These are phyloP conservation scores for Xylaria sp. DNA, from an alignment of 2,329 filamentous ascomycete genomes.

Conservation along the genomic window DNA sequence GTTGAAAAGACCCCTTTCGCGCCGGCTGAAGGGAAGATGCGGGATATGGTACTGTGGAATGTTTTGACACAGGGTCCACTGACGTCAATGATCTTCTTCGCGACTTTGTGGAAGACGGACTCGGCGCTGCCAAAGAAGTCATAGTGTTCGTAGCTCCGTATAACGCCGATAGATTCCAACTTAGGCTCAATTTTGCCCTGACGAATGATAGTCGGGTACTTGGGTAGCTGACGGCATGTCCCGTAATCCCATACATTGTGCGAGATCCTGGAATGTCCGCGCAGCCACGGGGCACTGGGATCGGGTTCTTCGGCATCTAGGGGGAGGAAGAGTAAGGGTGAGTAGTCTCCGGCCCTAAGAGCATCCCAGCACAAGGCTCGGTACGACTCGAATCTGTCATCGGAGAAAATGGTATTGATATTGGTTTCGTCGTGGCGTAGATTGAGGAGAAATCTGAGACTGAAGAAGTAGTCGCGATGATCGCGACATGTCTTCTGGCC, in stretches of 20 bases:
- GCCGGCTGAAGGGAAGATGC: slow-evolving; percentile 16
- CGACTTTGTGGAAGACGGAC: slow-evolving; percentile 11
- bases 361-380: slow-evolving; percentile 18
- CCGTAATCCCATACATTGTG: slow-evolving; percentile 19
- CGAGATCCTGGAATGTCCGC: slow-evolving; percentile 13
- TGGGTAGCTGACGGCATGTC: slow-evolving; percentile 11
- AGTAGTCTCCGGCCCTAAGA: slow-evolving; percentile 15
- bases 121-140: slow-evolving; percentile 22
- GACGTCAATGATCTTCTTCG: slow-evolving; percentile 19
- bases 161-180: slow-evolving; percentile 11
- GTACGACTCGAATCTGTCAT: slow-evolving; percentile 18
- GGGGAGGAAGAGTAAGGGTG: slow-evolving; percentile 17
- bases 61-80: slow-evolving; percentile 4
- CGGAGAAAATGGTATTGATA: slow-evolving; percentile 16
- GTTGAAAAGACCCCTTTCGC: slow-evolving; percentile 10
- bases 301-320: slow-evolving; percentile 4
- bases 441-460: slow-evolving; percentile 14
- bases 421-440: slow-evolving; percentile 13
- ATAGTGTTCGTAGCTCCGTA: slow-evolving; percentile 17
- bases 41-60: slow-evolving; percentile 9
- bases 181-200: slow-evolving; percentile 11
- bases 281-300: slow-evolving; percentile 13
- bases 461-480: slow-evolving; percentile 22
- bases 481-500: slow-evolving; percentile 18
- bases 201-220: slow-evolving; percentile 6